Base-by-base conservation (phyloP, 2,329 filamentous ascomycete species). In the Neospermospora avenae region DNA sequence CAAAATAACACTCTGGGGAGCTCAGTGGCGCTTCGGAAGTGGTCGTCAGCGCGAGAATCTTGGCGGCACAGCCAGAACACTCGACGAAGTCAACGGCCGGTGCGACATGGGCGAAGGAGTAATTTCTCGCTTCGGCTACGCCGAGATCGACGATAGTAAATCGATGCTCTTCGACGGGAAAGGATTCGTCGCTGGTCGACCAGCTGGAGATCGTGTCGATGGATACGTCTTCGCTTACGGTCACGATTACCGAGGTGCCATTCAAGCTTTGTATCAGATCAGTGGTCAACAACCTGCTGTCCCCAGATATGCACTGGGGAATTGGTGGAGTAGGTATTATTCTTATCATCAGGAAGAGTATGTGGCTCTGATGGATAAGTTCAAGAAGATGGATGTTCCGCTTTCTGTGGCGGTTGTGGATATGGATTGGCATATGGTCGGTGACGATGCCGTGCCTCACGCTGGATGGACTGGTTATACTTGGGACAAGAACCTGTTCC, bases 301-400 rank as follows among this genome's bases (percentile, higher is more conserved):
- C 0, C 84, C 84, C 0, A 75, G 84, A 14, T 86, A 80, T 76
- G 77, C 81, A 0, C 73, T 87, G 39, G 84, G 84, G 0, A 87
- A 87, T 64, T 88, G 85, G 84, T 87, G 84, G 84, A 84, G 80
- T 49, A 76, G 85, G 7, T 87, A 86, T 69, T 80, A 87, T 66
- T 77, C 77, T 2, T 88, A 87, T 67, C 75, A 74, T 0, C 76
- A 78, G 28, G 74, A 80, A 1, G 81, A 84, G 64, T 87, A 87
- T 66, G 62, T 86, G 2, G 71, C 73, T 14, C 74, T 88, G 16
- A 81, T 87, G 76, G 81, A 84, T 57, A 75, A 77, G 53, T 87
- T 87, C 63, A 69, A 74, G 4, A 70, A 73, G 8, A 72, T 81
- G 24, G 70, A 76, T 0, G 78, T 87, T 6, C 85, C 85, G 0